Evolutionary conservation across 495 filamentous ascomycete genomes (phyloP).

Genomic region (Penicillium arizonense): DNA sequence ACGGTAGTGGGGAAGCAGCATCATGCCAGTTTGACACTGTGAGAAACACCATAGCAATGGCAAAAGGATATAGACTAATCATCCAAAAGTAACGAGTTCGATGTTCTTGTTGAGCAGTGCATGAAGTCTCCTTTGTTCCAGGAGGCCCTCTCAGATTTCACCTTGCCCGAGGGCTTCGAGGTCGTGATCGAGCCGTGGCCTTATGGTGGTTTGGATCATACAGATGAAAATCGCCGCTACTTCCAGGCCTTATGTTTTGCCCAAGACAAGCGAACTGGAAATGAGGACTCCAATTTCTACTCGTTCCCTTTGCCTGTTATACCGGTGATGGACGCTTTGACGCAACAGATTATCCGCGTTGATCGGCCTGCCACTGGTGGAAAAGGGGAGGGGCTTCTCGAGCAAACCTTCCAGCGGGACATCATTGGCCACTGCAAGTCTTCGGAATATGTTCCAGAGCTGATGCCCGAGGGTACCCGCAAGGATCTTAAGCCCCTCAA

Average conservation of each 20-base stretch:
- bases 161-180: conserved; percentile 60
- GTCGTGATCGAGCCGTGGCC: conserved; percentile 72
- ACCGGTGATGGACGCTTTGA: conserved; percentile 70
- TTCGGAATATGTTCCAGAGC: conserved; percentile 68
- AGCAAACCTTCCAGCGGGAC: conserved; percentile 48
- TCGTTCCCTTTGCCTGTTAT: conserved; percentile 76
- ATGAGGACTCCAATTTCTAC: conserved; percentile 67
- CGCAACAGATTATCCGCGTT: conserved; percentile 59
- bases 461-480: conserved; percentile 55
- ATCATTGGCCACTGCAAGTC: conserved; percentile 45
- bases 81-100: conserved; percentile 55
- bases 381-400: conserved; percentile 36
- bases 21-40: conserved; percentile 62
- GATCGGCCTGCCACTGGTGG: conserved; percentile 50
- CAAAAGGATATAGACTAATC: conserved; percentile 8
- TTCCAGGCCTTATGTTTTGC: conserved; percentile 54
- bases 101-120: conserved; percentile 59
- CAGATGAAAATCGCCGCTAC: conserved; percentile 54
- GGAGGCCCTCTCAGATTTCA: conserved; percentile 57
- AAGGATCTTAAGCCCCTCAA: conserved; percentile 76
- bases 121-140: conserved; percentile 60
- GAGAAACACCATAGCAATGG: conserved; percentile 14
- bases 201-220: conserved; percentile 60
- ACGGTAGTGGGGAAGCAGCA: conserved; percentile 55
- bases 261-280: conserved; percentile 35